A percentile compares a stretch with the other conserved stretches of the same genome.
phyloP scores from a whole-genome alignment of 2,329 filamentous ascomycete species.

The Tolypocladium guangdongense region DNA sequence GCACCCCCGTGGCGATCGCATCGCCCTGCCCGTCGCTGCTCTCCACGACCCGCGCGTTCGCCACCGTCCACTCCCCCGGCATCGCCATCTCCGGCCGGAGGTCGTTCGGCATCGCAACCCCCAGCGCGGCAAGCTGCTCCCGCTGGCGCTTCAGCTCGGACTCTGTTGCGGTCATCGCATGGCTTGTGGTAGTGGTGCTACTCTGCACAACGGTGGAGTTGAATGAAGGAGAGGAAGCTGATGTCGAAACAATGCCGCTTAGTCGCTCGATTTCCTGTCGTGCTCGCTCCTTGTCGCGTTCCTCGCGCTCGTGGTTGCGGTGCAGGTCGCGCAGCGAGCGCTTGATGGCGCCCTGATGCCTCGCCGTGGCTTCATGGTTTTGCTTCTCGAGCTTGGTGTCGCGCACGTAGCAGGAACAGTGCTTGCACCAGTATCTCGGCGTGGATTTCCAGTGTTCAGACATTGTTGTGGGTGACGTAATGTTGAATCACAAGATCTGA shows the following conservation, averaged over 20 bases:
- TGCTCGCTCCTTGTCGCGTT: slow-evolving; percentile 71
- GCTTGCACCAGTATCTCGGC: slow-evolving; percentile 96
- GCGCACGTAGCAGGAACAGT: slow-evolving; percentile 81
- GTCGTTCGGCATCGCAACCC: slow-evolving; percentile 71
- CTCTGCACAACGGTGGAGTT: background rate
- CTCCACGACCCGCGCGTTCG: slow-evolving; percentile 48
- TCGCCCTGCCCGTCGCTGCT: slow-evolving; percentile 29
- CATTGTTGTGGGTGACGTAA: slow-evolving; percentile 31
- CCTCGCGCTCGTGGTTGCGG: slow-evolving; percentile 68
- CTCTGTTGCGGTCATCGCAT: slow-evolving; percentile 16
- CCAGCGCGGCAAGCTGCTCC: slow-evolving; percentile 78
- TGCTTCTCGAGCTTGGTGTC: slow-evolving; percentile 84
- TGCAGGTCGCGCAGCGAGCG: slow-evolving; percentile 85
- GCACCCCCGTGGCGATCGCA: slow-evolving; percentile 42
- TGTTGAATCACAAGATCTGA: background rate
- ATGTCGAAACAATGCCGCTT: slow-evolving; percentile 57
- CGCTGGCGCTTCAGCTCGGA: slow-evolving; percentile 73
- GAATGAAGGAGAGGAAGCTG: slow-evolving; percentile 17
- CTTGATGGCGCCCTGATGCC: slow-evolving; percentile 78
- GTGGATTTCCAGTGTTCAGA: slow-evolving; percentile 99
- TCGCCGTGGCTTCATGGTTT: slow-evolving; percentile 80
- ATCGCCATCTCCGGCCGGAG: slow-evolving; percentile 74
- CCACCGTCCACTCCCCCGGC: slow-evolving; percentile 77
- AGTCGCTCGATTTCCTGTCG: slow-evolving; percentile 77
- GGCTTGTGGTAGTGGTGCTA: background rate